A percentile compares a stretch with the other conserved stretches of the same genome.
phyloP scores from a whole-genome alignment of 805 yeast genomes.

The Teunomyces barrocoloradensis region DNA sequence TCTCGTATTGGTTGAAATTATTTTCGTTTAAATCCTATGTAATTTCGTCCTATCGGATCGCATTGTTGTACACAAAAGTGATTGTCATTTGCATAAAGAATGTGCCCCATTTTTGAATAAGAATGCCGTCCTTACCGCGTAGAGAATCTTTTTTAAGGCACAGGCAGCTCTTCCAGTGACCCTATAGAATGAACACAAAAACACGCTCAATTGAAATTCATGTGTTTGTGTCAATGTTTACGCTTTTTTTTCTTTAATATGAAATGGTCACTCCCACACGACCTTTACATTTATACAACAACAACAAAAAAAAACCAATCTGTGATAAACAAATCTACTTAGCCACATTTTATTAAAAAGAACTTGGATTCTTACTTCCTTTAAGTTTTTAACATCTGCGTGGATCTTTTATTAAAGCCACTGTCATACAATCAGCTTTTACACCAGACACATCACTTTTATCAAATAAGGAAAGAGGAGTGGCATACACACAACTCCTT shows the following conservation, averaged over 20 bases:
- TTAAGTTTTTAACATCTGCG: background rate
- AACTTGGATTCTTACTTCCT: background rate
- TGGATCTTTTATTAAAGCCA: background rate
- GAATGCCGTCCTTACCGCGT: background rate
- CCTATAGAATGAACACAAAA: background rate
- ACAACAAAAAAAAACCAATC: background rate
- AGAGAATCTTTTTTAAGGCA: background rate
- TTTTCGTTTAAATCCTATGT: background rate
- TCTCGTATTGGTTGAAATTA: background rate
- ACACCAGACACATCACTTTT: background rate
- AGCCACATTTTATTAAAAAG: background rate
- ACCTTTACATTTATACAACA: background rate
- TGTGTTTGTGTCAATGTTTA: slow-evolving; percentile 1
- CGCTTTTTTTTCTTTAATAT: background rate
- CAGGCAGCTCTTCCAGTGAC: background rate
- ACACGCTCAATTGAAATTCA: background rate
- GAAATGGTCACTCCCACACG: background rate
- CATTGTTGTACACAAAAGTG: too few species aligned
- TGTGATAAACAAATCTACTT: background rate
- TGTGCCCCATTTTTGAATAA: background rate
- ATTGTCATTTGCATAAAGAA: background rate
- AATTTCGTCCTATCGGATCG: too few species aligned
- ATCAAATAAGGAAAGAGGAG: background rate
- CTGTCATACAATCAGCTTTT: background rate
- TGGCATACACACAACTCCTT: background rate